These are phyloP conservation scores for Xylaria sp. DNA, from an alignment of 2,329 filamentous ascomycete genomes.

Conservation along the genomic window DNA sequence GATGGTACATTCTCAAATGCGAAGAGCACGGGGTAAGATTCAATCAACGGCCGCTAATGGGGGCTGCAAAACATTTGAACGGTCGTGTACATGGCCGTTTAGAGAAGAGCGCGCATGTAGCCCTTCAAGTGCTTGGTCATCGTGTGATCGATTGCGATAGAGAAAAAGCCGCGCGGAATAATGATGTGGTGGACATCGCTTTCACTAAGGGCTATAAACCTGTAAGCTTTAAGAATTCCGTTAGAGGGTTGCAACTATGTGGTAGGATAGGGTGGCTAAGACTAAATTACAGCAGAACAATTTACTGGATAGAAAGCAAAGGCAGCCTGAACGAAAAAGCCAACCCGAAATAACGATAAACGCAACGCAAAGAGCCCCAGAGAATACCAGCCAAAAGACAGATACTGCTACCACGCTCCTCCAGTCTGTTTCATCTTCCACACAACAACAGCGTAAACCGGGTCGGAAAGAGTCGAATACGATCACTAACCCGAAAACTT, in stretches of 20 bases:
- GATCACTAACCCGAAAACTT: constrained; percentile 36
- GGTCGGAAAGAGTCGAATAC: background rate
- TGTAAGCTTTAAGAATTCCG: constrained; percentile 18
- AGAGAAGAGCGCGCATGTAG: constrained; percentile 39
- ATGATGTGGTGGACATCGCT: constrained; percentile 39
- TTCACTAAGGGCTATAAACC: constrained; percentile 43
- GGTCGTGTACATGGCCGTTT: constrained; percentile 40
- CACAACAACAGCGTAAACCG: background rate
- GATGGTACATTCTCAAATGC: constrained; percentile 49
- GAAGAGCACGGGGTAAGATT: constrained; percentile 48
- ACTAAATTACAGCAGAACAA: background rate
- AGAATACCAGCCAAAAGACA: background rate
- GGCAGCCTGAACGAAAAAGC: background rate
- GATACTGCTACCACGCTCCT: background rate
- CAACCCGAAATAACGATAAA: background rate
- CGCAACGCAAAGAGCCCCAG: background rate
- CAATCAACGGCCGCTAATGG: constrained; percentile 41
- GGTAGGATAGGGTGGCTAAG: background rate
- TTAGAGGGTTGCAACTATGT: background rate
- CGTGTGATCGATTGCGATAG: constrained; percentile 43
- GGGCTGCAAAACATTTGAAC: constrained; percentile 48
- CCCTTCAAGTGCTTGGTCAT: constrained; percentile 44
- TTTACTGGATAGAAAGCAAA: no score
- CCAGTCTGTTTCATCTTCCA: background rate
- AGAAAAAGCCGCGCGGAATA: constrained; percentile 42